Conservation (phyloP, 129 eudicot species). For the Solidago caesia region DNA sequence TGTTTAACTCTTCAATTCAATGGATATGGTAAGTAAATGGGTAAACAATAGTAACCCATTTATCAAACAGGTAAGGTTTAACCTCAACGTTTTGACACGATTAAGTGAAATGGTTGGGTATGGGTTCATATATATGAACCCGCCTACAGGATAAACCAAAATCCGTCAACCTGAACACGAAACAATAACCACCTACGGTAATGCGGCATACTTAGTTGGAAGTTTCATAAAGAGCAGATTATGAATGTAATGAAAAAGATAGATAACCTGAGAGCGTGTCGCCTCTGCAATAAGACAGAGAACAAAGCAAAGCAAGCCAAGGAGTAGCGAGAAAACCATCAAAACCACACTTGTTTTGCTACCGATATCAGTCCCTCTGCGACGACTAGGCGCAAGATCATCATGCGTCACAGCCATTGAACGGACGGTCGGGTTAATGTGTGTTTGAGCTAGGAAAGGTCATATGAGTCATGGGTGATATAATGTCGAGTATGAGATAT, state of each 20-base stretch:
- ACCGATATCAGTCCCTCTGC: constrained; percentile 43
- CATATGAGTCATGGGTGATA: constrained; percentile 12
- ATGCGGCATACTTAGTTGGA: too few species aligned
- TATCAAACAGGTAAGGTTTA: too few species aligned
- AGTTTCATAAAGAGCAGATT: too few species aligned
- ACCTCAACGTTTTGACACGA: too few species aligned
- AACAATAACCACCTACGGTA: too few species aligned
- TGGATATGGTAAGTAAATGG: too few species aligned
- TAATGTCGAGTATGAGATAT: constrained; percentile 2
- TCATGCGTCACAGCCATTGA: constrained; percentile 84
- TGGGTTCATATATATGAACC: too few species aligned
- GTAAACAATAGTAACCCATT: too few species aligned
- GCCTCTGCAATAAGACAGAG: constrained; percentile 88
- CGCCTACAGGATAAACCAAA: too few species aligned
- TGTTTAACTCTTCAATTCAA: too few species aligned
- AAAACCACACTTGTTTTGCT: constrained; percentile 73
- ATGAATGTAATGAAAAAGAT: not conserved
- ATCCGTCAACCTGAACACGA: too few species aligned
- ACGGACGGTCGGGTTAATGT: not conserved
- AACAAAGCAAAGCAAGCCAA: constrained; percentile 82
- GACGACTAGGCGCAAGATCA: constrained; percentile 73
- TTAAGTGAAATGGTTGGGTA: too few species aligned
- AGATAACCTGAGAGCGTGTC: constrained; percentile 73
- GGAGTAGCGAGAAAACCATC: constrained; percentile 56
- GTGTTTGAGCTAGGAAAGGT: constrained; percentile 7